Evolutionary conservation across 2,329 filamentous ascomycete species (phyloP).

Genomic region (Monosporascus cannonballus): DNA sequence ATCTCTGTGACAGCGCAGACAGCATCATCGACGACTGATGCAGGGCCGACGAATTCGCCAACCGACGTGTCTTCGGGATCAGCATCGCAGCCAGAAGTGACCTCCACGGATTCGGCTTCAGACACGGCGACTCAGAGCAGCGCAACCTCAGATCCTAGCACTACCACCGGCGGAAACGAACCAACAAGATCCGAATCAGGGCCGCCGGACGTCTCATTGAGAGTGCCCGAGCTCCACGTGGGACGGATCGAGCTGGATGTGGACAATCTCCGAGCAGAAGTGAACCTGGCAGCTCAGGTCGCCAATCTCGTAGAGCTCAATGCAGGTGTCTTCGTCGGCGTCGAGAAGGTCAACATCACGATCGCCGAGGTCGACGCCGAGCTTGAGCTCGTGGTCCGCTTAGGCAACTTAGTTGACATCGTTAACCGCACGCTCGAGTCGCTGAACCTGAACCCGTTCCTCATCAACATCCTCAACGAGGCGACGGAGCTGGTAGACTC

Average conservation of each 20-base stretch:
- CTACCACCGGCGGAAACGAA: conserved; percentile 15
- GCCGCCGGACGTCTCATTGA: conserved; percentile 51
- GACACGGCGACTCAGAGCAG: not conserved
- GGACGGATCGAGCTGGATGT: conserved; percentile 55
- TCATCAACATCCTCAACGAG: conserved; percentile 49
- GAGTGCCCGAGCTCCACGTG: conserved; percentile 52
- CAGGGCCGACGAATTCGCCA: conserved; percentile 6
- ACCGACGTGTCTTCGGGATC: conserved; percentile 2
- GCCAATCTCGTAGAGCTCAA: conserved; percentile 49
- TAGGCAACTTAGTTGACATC: conserved; percentile 54
- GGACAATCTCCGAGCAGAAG: conserved; percentile 50
- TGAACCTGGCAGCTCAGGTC: conserved; percentile 56
- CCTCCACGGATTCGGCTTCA: conserved; percentile 5
- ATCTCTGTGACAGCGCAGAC: conserved; percentile 26
- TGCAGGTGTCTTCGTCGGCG: conserved; percentile 46
- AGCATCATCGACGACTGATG: conserved; percentile 20
- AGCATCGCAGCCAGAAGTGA: conserved; percentile 8
- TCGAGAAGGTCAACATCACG: conserved; percentile 51
- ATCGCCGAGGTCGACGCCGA: conserved; percentile 54
- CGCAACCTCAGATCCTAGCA: conserved; percentile 6
- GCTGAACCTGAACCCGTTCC: conserved; percentile 55
- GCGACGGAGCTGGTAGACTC: conserved; percentile 45
- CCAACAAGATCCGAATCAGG: conserved; percentile 11
- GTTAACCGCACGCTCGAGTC: conserved; percentile 55
- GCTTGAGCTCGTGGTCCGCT: conserved; percentile 52